Base-by-base conservation (phyloP, 352 stramenopile species). In the Phytophthora pinifolia region DNA sequence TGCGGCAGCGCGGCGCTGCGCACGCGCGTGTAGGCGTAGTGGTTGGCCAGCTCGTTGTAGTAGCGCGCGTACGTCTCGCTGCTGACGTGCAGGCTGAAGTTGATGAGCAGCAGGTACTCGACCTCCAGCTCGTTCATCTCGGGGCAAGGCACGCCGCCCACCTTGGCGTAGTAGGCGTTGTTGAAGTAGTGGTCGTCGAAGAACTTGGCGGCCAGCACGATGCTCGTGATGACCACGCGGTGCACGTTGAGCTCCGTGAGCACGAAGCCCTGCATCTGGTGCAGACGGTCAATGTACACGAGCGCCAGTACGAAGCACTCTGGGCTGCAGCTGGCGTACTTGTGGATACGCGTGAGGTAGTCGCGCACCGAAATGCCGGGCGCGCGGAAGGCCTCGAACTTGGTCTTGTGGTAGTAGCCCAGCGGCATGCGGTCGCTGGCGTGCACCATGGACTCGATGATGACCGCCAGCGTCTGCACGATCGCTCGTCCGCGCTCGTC, bases 141-240 rank as follows among this genome's bases (percentile, higher is more conserved):
- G 22, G 69, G 79, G 50, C 94, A 94, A 8, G 94, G 76, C 38
- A 93, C 90, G 17, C 94, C 93, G 29, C 96, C 93, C 27, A 98
- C 92, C 66, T 99, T 99, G 14, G 97, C 94, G 67, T 99, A 99
- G 83, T 99, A 99, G 17, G 96, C 95, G 76, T 99, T 99, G 66
- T 99, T 99, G 72, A 98, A 99, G 78, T 99, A 99, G 39, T 98
- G 93, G 81, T 99, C 97, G 70, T 99, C 97, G 61, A 99, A 99
- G 74, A 99, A 99, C 77, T 99, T 99, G 54, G 97, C 96, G 6
- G 96, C 96, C 7, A 99, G 67, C 56, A 99, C 94, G 53, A 99
- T 80, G 38, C 91, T 89, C 44, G 97, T 99, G 67, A 99, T 98
- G 37, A 99, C 76, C 4, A 99, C 92, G 38, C 97, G 93, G 64